Evolutionary conservation across 2,329 filamentous ascomycete genomes (phyloP).

Genomic region (Cytospora schulzeri): DNA sequence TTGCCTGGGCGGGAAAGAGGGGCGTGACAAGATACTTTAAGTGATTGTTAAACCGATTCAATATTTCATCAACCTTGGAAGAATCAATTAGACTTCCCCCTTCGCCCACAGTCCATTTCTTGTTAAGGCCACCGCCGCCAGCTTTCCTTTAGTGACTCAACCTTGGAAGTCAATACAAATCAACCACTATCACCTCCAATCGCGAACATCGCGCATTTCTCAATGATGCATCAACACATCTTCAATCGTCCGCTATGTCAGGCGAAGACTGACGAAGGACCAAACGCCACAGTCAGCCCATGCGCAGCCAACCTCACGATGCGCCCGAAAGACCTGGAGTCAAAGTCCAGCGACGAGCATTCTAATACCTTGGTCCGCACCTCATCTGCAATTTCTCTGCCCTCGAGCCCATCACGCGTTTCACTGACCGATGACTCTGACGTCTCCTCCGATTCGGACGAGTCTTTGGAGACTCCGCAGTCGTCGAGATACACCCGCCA

Average conservation of each 20-base stretch:
- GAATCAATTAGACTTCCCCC: background rate
- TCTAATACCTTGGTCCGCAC: background rate
- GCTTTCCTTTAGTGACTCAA: background rate
- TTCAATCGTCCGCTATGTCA: background rate
- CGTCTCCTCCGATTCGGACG: background rate
- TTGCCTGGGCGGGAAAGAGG: too few species aligned
- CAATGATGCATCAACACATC: background rate
- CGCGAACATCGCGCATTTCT: background rate
- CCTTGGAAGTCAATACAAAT: background rate
- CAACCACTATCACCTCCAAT: background rate
- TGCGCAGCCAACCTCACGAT: background rate
- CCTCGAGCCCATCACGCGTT: background rate
- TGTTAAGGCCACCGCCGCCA: background rate
- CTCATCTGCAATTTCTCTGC: background rate
- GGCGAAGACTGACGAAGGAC: background rate
- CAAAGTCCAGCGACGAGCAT: background rate
- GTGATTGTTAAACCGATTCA: too few species aligned
- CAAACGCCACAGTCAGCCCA: background rate
- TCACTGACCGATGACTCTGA: background rate
- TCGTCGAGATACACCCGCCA: background rate
- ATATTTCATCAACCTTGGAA: background rate
- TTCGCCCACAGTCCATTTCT: background rate
- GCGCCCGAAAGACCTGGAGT: background rate
- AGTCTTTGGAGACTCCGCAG: background rate
- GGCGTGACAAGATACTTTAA: too few species aligned